Base-by-base conservation (phyloP, 2,329 filamentous ascomycete genomes). In the Shiraia sp. region DNA sequence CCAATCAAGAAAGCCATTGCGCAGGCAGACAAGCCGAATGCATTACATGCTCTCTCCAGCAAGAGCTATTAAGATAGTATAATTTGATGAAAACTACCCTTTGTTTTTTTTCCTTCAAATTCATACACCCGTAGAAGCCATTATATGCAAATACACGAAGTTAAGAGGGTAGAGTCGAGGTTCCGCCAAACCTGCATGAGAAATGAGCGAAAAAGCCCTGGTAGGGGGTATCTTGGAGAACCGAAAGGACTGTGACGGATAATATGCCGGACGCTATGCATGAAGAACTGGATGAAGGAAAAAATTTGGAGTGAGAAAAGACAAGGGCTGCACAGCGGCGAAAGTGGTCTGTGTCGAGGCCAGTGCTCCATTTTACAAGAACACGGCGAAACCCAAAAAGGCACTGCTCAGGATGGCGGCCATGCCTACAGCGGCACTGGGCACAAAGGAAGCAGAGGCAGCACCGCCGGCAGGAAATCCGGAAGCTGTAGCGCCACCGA, bases 351-450 rank as follows among this genome's bases (percentile, higher is more conserved):
- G n/a, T n/a, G n/a, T n/a, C n/a, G n/a, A n/a, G n/a, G n/a, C n/a
- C n/a, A n/a, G n/a, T n/a, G n/a, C 28, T 42, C 39, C 3, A 26
- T 39, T 48, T 57, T 59, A 70, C 49, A 70, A 57, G 38, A 70
- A 39, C 31, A 66, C 36, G 12, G 80, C 75, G 55, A 85, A 82
- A 12, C 81, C 82, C 29, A 77, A 76, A 49, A 83, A 75, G 40
- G 85, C 69, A 23, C 76, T 76, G 36, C 75, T 75, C 29, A 79
- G 69, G 6, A 86, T 63, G 10, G 79, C 67, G 34, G 75, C 73
- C 12, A 82, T 64, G 25, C 81, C 79, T 56, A 82, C 83, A 19
- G 77, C 73, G 41, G 77, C 75, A 13, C 79, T 78, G 17, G 81
- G 66, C 41, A 80, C 72, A 59, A 82, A 54, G 45, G 77, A 69